Evolutionary conservation across 768 basidiomycete genomes (phyloP), one percentile per base, ranked within the genome.

Genomic region (Leucosporidium creatinivorum): DNA sequence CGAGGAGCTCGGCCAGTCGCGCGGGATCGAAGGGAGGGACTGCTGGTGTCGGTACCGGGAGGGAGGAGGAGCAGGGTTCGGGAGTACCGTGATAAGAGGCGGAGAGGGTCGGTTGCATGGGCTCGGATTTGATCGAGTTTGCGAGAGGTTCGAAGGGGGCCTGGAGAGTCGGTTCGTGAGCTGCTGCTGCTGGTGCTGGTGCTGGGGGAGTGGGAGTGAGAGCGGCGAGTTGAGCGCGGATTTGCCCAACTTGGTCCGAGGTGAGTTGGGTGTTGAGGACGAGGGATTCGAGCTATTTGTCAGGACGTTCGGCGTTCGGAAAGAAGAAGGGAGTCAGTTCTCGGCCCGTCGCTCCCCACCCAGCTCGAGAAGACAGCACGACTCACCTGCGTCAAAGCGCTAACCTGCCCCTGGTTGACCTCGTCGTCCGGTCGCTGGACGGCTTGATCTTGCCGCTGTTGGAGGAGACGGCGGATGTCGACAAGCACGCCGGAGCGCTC

Each of bases 381-480:
- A 76, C 87, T 56, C 75, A 91, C 92, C 82, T 93, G 89, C 66
- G 87, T 84, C 36, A 98, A 80, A 36, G 93, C 85, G 61, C 81
- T 82, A 13, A 96, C 82, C 69, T 97, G 91, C 63, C 83, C 85
- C 67, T 85, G 84, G 1, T 87, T 81, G 15, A 81, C 77, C 21
- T 80, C 74, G 75, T 98, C 91, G 76, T 86, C 87, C 0, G 87
- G 88, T 69, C 90, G 90, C 1, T 80, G 70, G 9, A 31, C 21
- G 2, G 64, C 59, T 21, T 62, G 62, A n/a, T 66, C 69, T 25
- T 61, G 39, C 30, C 74, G 49, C 7, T 63, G 50, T 13, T 58
- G 36, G 9, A 75, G 69, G 5, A 75, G 50, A 1, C 70, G 56
- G 7, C 73, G 61, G 5, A 75, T 63, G 50, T 75, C 74, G 62